A percentile compares a stretch with the other conserved stretches of the same genome.
Evolutionary conservation across 1,284 basidiomycete species (phyloP).

Genomic region (Inonotus hispidus): DNA sequence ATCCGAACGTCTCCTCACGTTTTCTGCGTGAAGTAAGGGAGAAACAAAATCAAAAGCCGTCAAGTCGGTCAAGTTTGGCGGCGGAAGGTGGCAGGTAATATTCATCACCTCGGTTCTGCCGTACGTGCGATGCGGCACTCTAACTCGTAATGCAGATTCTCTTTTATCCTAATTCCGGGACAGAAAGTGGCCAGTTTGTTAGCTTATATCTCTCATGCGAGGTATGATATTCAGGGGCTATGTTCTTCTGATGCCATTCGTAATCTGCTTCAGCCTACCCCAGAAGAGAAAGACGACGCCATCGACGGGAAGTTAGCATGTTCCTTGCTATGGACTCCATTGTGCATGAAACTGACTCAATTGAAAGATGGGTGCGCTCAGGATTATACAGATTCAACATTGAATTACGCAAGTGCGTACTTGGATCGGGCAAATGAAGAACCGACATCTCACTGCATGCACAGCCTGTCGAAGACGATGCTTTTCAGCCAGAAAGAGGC

Average conservation of each 20-base stretch:
- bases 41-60: slow-evolving; percentile 67
- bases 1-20: not conserved
- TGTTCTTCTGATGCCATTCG: not conserved
- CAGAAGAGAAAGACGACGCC: slow-evolving; percentile 66
- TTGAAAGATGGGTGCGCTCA: slow-evolving; percentile 69
- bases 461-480: slow-evolving; percentile 45
- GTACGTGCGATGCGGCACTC: not conserved
- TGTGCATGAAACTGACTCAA: not conserved
- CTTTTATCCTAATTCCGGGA: slow-evolving; percentile 79
- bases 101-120: not conserved
- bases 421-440: slow-evolving; percentile 2
- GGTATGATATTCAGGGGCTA: slow-evolving; percentile 37
- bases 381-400: slow-evolving; percentile 83
- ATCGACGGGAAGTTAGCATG: slow-evolving; percentile 51
- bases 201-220: slow-evolving; percentile 79
- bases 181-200: slow-evolving; percentile 46
- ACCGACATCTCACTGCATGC: slow-evolving; percentile 10
- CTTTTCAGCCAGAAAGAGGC: slow-evolving; percentile 72
- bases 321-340: not conserved
- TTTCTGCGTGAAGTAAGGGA: slow-evolving; percentile 40
- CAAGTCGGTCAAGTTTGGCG: slow-evolving; percentile 61
- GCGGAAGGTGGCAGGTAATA: slow-evolving; percentile 64
- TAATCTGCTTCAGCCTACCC: slow-evolving; percentile 50
- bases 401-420: slow-evolving; percentile 62
- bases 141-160: slow-evolving; percentile 46